Evolutionary conservation across 768 basidiomycete species (phyloP).

Genomic region (Guyanaporus albipodus): DNA sequence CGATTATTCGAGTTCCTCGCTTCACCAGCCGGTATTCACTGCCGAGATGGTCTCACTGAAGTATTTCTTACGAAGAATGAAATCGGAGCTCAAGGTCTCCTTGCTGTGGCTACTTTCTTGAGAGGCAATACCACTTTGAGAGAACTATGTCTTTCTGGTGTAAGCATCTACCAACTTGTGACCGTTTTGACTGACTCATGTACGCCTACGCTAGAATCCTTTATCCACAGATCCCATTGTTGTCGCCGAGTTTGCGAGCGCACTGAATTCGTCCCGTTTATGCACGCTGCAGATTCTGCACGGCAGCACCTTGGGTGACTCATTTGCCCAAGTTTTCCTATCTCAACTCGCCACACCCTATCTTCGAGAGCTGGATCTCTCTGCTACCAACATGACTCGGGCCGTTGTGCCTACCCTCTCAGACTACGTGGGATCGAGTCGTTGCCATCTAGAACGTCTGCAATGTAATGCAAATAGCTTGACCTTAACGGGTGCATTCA

Average conservation of each 20-base stretch:
- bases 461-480: slow-evolving; percentile 56
- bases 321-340: slow-evolving; percentile 48
- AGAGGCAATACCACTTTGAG: slow-evolving; percentile 42
- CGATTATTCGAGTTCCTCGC: slow-evolving; percentile 51
- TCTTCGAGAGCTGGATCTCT: slow-evolving; percentile 55
- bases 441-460: slow-evolving; percentile 46
- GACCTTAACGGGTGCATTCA: slow-evolving; percentile 40
- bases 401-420: slow-evolving; percentile 39
- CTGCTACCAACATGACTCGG: slow-evolving; percentile 45
- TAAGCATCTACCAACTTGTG: slow-evolving; percentile 30
- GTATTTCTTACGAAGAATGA: slow-evolving; percentile 55
- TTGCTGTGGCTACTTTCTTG: slow-evolving; percentile 51
- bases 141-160: slow-evolving; percentile 55
- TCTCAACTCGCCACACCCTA: slow-evolving; percentile 43
- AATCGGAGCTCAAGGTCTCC: slow-evolving; percentile 53
- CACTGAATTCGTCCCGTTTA: slow-evolving; percentile 54
- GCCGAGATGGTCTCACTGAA: slow-evolving; percentile 42
- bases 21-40: slow-evolving; percentile 43
- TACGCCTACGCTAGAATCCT: slow-evolving; percentile 32
- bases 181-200: slow-evolving; percentile 9
- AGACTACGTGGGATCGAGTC: slow-evolving; percentile 48
- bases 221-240: slow-evolving; percentile 37
- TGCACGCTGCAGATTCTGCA: slow-evolving; percentile 48
- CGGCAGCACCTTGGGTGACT: slow-evolving; percentile 47
- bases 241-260: slow-evolving; percentile 39